Evolutionary conservation across 352 stramenopile genomes (phyloP).

Genomic region (Pythium rishiriense): DNA sequence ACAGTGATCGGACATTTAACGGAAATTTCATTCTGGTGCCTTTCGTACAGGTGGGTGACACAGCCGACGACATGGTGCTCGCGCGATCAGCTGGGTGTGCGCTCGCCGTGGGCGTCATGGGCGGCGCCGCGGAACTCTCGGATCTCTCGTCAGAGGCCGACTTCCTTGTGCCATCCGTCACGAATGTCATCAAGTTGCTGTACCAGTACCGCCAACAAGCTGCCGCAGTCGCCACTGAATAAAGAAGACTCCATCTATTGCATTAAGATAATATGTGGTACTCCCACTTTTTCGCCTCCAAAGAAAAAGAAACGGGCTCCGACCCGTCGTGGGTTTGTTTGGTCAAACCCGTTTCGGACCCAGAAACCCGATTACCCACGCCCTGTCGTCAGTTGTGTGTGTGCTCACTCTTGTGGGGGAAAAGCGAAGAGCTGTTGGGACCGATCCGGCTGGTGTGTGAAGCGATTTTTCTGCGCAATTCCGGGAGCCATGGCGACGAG

Average conservation of each 20-base stretch:
- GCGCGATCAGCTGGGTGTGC: conserved; percentile 35
- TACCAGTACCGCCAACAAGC: conserved; percentile 38
- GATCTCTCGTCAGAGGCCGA: conserved; percentile 47
- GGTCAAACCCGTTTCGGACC: conserved; percentile 3
- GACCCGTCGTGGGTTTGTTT: not conserved
- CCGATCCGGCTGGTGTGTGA: not conserved
- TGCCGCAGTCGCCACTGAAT: not conserved
- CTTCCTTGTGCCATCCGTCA: conserved; percentile 44
- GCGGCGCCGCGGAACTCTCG: conserved; percentile 38
- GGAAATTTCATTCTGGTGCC: not conserved
- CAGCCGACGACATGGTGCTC: conserved; percentile 45
- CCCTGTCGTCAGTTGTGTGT: conserved; percentile 16
- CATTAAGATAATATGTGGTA: conserved; percentile 2
- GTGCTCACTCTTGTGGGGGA: conserved; percentile 33
- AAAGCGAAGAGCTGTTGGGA: conserved; percentile 24
- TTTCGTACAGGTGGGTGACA: conserved; percentile 41
- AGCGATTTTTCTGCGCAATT: conserved; percentile 16
- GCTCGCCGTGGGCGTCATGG: conserved; percentile 46
- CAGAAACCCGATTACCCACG: conserved; percentile 11
- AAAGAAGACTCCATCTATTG: conserved; percentile 1
- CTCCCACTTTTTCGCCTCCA: not conserved
- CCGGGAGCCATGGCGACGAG: conserved; percentile 2
- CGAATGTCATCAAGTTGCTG: conserved; percentile 47
- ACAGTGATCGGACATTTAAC: not conserved
- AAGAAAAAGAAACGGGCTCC: not conserved